phyloP scores from a whole-genome alignment of 1,284 basidiomycete species.

The Leccinum subrobustum region DNA sequence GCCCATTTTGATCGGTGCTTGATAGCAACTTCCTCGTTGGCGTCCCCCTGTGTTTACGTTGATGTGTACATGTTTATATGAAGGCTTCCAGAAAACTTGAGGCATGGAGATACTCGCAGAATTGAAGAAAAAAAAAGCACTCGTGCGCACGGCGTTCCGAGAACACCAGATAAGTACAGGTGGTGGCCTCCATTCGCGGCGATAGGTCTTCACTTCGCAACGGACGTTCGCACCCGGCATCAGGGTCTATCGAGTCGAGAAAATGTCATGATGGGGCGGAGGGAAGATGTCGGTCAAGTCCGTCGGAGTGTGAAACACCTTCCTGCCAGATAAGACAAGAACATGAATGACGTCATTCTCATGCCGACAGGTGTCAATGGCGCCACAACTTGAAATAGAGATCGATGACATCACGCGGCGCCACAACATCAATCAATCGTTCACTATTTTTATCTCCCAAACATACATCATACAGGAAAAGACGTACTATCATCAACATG shows the following conservation, averaged over 20 bases:
- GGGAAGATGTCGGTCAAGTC: too few species aligned
- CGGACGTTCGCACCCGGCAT: background rate
- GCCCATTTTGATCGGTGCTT: too few species aligned
- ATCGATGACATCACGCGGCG: too few species aligned
- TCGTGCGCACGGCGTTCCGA: too few species aligned
- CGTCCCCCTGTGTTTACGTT: background rate
- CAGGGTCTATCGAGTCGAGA: too few species aligned
- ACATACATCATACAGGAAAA: background rate
- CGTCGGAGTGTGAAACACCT: background rate
- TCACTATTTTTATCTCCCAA: background rate
- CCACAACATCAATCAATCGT: too few species aligned
- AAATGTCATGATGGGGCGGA: too few species aligned
- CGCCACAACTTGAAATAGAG: background rate
- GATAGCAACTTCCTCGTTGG: too few species aligned
- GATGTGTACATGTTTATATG: background rate
- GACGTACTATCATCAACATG: background rate
- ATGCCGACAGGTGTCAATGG: background rate
- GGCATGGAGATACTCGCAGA: background rate
- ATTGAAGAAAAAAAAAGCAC: background rate
- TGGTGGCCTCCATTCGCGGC: background rate
- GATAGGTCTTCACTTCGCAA: background rate
- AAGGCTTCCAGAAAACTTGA: background rate
- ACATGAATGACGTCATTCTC: background rate
- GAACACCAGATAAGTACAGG: background rate
- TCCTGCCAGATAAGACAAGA: background rate